These are phyloP conservation scores for Teunomyces aglyptinius DNA, from an alignment of 805 yeast genomes.

Conservation along the genomic window DNA sequence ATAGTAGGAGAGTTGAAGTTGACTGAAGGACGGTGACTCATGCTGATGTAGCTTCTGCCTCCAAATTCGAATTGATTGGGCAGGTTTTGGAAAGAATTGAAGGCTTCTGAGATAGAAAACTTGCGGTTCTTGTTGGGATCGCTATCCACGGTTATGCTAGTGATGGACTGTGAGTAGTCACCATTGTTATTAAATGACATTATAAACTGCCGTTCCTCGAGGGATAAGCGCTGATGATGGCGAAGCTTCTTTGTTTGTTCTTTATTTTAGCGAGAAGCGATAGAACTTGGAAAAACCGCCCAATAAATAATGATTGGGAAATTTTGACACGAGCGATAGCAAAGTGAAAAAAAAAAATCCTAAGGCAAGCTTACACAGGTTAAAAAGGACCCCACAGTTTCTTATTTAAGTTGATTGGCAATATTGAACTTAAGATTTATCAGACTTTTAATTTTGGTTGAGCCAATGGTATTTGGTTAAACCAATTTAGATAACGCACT, in stretches of 20 bases:
- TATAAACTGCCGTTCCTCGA: not conserved
- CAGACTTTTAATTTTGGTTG: not conserved
- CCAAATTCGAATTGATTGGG: constrained; percentile 29
- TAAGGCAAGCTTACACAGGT: not conserved
- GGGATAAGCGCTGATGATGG: not conserved
- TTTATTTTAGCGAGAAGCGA: not conserved
- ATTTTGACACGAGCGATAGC: not conserved
- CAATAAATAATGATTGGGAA: not conserved
- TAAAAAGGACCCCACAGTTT: not conserved
- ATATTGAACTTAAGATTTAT: not conserved
- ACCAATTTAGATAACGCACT: not conserved
- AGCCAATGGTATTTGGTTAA: not conserved
- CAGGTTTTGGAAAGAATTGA: constrained; percentile 11
- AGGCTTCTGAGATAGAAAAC: constrained; percentile 14
- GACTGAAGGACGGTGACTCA: constrained; percentile 26
- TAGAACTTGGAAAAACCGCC: not conserved
- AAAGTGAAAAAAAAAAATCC: not conserved
- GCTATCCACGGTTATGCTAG: not conserved
- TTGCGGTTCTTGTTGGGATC: constrained; percentile 7
- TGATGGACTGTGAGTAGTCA: constrained; percentile 1
- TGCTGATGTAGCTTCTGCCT: constrained; percentile 41
- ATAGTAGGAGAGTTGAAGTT: constrained; percentile 42
- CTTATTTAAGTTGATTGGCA: not conserved
- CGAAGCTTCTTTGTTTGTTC: not conserved
- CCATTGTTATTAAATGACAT: constrained; percentile 1